Conservation (phyloP, 2,329 filamentous ascomycete species). For the Pseudogymnoascus sp. region DNA sequence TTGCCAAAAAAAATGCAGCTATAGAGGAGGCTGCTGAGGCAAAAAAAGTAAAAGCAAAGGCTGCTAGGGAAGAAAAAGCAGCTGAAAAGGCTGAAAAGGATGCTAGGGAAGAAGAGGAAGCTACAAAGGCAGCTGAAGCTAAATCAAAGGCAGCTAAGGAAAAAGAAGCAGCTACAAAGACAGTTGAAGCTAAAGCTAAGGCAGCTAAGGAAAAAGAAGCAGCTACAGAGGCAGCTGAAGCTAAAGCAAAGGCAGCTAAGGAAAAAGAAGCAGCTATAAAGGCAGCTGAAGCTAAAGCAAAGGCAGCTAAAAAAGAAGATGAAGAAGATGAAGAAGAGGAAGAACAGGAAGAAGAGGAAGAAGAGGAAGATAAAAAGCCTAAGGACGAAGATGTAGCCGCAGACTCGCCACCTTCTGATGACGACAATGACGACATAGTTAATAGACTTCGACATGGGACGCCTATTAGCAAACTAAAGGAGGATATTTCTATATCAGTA, state of each 20-base stretch:
- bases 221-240: no score
- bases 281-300: background rate
- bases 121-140: background rate
- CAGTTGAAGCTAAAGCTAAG: background rate
- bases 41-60: background rate
- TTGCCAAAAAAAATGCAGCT: background rate
- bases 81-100: constrained; percentile 1
- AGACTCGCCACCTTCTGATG: background rate
- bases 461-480: constrained; percentile 7
- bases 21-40: background rate
- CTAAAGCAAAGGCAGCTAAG: background rate
- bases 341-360: background rate
- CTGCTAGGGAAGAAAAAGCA: background rate
- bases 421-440: constrained; percentile 6
- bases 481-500: background rate
- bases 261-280: background rate
- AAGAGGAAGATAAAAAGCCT: background rate
- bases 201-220: background rate
- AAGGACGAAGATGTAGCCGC: background rate
- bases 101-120: no score
- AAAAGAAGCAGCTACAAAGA: background rate
- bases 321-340: background rate
- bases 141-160: background rate
- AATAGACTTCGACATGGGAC: constrained; percentile 4
- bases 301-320: background rate